phyloP scores from a whole-genome alignment of 768 basidiomycete species.

The Tulasnella sp. region DNA sequence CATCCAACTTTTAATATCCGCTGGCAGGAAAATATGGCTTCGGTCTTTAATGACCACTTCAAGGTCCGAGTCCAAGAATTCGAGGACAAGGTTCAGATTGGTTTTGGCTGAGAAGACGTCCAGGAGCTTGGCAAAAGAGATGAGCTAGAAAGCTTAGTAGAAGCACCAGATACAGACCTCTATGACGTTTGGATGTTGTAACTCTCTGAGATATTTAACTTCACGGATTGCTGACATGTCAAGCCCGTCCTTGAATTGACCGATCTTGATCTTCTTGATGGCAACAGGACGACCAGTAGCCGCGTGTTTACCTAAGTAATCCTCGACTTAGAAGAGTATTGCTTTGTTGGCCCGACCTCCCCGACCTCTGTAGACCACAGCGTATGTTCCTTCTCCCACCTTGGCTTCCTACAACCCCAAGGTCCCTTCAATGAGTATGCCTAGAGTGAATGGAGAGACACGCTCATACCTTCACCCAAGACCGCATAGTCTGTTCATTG shows the following conservation, averaged over 20 bases:
- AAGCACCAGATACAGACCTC: conserved; percentile 38
- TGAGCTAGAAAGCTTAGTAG: neutral
- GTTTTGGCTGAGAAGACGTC: conserved; percentile 96
- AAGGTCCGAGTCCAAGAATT: conserved; percentile 91
- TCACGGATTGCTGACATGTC: conserved; percentile 99
- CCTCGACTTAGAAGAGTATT: neutral
- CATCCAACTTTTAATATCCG: conserved; percentile 98
- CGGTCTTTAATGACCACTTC: conserved; percentile 96
- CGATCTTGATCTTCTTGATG: conserved; percentile 97
- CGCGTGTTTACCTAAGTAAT: conserved; percentile 50
- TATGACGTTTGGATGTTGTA: conserved; percentile 91
- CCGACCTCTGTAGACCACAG: conserved; percentile 84
- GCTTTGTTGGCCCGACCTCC: neutral
- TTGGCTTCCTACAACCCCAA: conserved; percentile 26
- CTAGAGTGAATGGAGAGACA: neutral
- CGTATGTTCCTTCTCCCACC: conserved; percentile 71
- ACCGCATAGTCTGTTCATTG: neutral
- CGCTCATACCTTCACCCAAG: neutral
- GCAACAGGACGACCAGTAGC: conserved; percentile 76
- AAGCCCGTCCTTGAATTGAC: conserved; percentile 93
- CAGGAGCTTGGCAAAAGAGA: conserved; percentile 47
- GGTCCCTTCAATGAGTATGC: neutral
- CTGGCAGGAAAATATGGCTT: conserved; percentile 80
- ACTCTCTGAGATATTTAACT: conserved; percentile 91
- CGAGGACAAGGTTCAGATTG: conserved; percentile 93